Conservation (phyloP, 441 rosid genomes). For the Adansonia rubrostipa region DNA sequence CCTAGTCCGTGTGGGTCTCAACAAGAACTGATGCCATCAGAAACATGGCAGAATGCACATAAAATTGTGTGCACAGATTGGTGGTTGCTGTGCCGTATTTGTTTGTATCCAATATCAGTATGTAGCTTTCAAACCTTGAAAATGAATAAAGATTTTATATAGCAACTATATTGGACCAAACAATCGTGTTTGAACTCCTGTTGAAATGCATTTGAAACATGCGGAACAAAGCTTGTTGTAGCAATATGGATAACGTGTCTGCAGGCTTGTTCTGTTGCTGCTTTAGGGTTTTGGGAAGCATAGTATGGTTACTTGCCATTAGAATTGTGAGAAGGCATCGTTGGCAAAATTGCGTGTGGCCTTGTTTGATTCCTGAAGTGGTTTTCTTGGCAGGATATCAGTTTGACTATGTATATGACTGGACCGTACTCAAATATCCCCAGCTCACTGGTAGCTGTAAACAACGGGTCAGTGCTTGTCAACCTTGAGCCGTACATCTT, state of each 20-base stretch:
- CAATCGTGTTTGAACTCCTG: neutral
- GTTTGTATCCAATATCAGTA: neutral
- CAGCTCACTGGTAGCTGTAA: conserved; percentile 63
- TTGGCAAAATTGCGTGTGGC: neutral
- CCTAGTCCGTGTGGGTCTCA: conserved; percentile 1
- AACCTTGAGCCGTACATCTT: conserved; percentile 2
- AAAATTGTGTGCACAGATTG: conserved; percentile 2
- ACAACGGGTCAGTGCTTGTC: conserved; percentile 53
- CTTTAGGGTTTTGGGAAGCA: conserved; percentile 26
- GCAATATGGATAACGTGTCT: neutral
- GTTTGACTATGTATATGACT: conserved; percentile 75
- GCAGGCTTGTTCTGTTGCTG: neutral
- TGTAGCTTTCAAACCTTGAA: conserved; percentile 7
- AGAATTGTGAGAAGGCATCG: neutral
- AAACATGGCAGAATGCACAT: neutral
- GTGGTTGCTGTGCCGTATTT: conserved; percentile 10
- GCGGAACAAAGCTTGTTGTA: neutral
- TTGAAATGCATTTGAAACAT: conserved; percentile 2
- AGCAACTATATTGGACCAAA: neutral
- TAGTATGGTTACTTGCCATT: neutral
- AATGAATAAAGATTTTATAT: conserved; percentile 8
- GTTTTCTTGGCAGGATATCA: conserved; percentile 60
- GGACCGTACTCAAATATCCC: conserved; percentile 80
- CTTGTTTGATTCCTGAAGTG: conserved; percentile 13
- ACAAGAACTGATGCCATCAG: neutral